Evolutionary conservation across 2,329 filamentous ascomycete genomes (phyloP).

Genomic region (Raffaelea deltoideospora): DNA sequence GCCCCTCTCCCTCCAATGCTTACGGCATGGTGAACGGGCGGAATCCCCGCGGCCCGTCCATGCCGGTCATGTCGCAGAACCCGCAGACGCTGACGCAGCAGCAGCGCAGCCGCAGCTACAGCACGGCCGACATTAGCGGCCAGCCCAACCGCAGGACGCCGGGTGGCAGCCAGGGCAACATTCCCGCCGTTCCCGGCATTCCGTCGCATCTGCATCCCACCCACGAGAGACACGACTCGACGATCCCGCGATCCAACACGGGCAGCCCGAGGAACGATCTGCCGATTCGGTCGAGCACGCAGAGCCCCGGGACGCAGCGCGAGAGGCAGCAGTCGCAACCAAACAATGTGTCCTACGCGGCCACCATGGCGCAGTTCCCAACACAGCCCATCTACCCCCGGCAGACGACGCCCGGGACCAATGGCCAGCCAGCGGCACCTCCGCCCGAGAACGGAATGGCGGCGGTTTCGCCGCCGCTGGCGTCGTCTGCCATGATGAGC

Average conservation of each 20-base stretch:
- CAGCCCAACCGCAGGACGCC: slow-evolving; percentile 42
- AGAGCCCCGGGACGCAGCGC: slow-evolving; percentile 53
- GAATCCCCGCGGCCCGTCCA: slow-evolving; percentile 60
- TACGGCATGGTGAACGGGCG: slow-evolving; percentile 43
- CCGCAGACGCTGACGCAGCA: slow-evolving; percentile 44
- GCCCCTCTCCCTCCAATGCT: slow-evolving; percentile 45
- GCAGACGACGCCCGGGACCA: slow-evolving; percentile 27
- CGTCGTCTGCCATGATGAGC: slow-evolving; percentile 15
- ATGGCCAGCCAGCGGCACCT: slow-evolving; percentile 2
- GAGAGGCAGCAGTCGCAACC: slow-evolving; percentile 34
- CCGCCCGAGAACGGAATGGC: slow-evolving; percentile 17
- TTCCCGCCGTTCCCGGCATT: slow-evolving; percentile 63
- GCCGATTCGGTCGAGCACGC: slow-evolving; percentile 53
- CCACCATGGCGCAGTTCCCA: slow-evolving; percentile 40
- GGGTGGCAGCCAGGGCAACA: slow-evolving; percentile 34
- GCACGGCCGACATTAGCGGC: slow-evolving; percentile 83
- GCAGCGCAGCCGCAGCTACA: slow-evolving; percentile 75
- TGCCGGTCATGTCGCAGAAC: slow-evolving; percentile 50
- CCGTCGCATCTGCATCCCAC: slow-evolving; percentile 51
- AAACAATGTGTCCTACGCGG: slow-evolving; percentile 31
- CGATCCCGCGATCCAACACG: slow-evolving; percentile 63
- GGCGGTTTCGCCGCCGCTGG: slow-evolving; percentile 15
- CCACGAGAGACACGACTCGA: slow-evolving; percentile 35
- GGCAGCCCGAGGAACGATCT: slow-evolving; percentile 60
- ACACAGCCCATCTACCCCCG: slow-evolving; percentile 36